Conservation (phyloP, 1,139 yeast species). For the Lodderomyces jiufengensis region DNA sequence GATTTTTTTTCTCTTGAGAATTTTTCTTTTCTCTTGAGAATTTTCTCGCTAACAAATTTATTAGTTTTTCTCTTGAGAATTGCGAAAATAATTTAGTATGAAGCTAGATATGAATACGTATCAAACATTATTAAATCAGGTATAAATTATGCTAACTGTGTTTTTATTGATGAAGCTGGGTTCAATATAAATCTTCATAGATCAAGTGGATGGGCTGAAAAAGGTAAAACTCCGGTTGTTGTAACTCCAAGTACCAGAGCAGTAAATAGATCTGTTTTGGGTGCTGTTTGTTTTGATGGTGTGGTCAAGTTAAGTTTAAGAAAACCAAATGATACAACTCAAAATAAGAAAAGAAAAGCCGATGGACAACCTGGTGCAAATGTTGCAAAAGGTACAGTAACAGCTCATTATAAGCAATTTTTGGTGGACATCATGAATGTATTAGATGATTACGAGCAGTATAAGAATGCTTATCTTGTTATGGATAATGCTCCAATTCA, state of each 20-base stretch:
- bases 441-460: constrained; percentile 8
- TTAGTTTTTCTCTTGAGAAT: too few species aligned
- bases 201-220: not conserved
- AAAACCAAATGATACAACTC: constrained; percentile 9
- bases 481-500: constrained; percentile 11
- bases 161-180: constrained; percentile 1
- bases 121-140: not conserved
- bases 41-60: too few species aligned
- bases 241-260: not conserved
- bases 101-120: not conserved
- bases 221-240: not conserved
- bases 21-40: too few species aligned
- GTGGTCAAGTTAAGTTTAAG: constrained; percentile 11
- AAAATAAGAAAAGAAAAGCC: constrained; percentile 8
- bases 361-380: constrained; percentile 3
- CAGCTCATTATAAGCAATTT: constrained; percentile 12
- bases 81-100: too few species aligned
- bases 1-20: too few species aligned
- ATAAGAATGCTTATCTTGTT: constrained; percentile 9
- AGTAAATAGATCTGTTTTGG: not conserved
- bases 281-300: constrained; percentile 7
- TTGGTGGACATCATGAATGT: constrained; percentile 5
- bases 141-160: not conserved
- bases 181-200: not conserved
- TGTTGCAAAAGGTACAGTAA: constrained; percentile 8